A percentile compares a stretch with the other conserved stretches of the same genome.
These are phyloP conservation scores for Haplosporangium sp. DNA, from an alignment of 371 early-diverging fungal genomes.

Conservation along the genomic window DNA sequence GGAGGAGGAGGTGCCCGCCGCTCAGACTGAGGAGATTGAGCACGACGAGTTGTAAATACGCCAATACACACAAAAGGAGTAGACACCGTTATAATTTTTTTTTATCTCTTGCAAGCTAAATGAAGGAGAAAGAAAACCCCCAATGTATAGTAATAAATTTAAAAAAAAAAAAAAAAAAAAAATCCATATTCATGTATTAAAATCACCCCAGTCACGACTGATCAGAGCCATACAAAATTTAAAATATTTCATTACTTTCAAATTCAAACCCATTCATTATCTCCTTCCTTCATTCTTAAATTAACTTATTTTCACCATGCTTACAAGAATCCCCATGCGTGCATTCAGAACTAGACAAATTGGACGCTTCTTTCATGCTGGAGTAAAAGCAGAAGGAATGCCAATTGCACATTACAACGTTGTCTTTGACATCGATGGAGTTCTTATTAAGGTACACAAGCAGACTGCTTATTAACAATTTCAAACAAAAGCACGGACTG, in stretches of 20 bases:
- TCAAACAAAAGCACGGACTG: neutral
- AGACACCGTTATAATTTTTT: neutral
- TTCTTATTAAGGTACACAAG: constrained; percentile 72
- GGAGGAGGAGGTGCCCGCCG: constrained; percentile 50
- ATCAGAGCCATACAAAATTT: neutral
- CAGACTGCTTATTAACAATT: neutral
- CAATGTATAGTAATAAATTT: neutral
- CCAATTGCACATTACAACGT: constrained; percentile 64
- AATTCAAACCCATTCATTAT: too few species aligned
- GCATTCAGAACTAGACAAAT: constrained; percentile 6
- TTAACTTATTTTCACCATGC: neutral
- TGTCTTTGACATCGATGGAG: constrained; percentile 87
- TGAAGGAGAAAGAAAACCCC: too few species aligned
- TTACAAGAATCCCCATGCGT: constrained; percentile 6
- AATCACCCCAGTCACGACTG: neutral
- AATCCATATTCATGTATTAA: neutral
- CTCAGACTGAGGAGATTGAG: constrained; percentile 58
- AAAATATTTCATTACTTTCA: too few species aligned
- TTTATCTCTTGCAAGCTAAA: constrained; percentile 1
- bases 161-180: neutral
- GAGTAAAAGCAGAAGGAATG: constrained; percentile 1
- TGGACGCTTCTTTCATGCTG: constrained; percentile 7
- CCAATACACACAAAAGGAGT: constrained; percentile 1
- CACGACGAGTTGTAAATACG: constrained; percentile 77
- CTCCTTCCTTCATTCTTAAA: too few species aligned